Conservation (phyloP, 129 eudicot species). For the Mikania micrantha region DNA sequence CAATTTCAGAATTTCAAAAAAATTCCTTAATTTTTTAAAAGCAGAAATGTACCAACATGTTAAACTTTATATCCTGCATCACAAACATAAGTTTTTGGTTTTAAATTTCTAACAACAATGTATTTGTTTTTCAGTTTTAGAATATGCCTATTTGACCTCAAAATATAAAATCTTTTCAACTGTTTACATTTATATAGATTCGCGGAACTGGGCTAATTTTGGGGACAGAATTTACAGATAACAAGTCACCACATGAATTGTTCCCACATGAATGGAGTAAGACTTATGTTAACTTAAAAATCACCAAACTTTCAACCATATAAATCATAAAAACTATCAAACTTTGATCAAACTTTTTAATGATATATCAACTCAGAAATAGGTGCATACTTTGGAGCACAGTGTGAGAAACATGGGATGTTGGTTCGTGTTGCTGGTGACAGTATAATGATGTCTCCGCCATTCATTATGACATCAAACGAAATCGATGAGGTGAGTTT, state of each 20-base stretch:
- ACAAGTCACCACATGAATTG: slow-evolving; percentile 66
- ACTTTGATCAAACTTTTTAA: background rate
- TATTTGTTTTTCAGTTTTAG: background rate
- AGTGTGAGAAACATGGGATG: slow-evolving; percentile 91
- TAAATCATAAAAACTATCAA: background rate
- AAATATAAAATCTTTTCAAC: background rate
- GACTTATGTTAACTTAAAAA: background rate
- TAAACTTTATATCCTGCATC: background rate
- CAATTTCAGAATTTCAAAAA: background rate
- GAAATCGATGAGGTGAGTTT: slow-evolving; percentile 67
- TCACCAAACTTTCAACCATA: background rate
- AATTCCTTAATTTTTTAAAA: background rate
- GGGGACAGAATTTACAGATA: slow-evolving; percentile 70
- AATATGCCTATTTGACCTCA: background rate
- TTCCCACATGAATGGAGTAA: slow-evolving; percentile 87
- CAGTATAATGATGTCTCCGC: slow-evolving; percentile 89
- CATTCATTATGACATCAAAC: slow-evolving; percentile 54
- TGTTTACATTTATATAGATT: slow-evolving; percentile 31
- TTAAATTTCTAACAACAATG: no score
- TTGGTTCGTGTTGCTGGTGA: slow-evolving; percentile 88
- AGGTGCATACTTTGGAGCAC: slow-evolving; percentile 82
- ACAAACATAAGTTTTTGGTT: no score
- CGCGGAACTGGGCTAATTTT: slow-evolving; percentile 67
- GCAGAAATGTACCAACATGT: background rate
- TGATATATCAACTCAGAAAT: slow-evolving; percentile 41